These are phyloP conservation scores for Hortiboletus flavorubellus DNA, from an alignment of 768 basidiomycete genomes.

Conservation along the genomic window DNA sequence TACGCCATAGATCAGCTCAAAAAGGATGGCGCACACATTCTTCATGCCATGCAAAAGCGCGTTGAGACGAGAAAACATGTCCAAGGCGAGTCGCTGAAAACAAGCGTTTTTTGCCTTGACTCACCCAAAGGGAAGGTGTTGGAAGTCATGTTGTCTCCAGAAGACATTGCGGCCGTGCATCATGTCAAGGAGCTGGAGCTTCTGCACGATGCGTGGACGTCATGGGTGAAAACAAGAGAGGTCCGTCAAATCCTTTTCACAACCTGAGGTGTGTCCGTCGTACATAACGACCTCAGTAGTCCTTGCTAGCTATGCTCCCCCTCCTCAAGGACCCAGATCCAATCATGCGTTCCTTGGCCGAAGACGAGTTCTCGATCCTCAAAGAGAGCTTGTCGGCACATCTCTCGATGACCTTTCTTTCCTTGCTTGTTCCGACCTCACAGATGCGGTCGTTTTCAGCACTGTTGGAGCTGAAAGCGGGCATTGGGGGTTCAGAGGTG, in stretches of 20 bases:
- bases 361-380: constrained; percentile 58
- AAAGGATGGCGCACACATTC: constrained; percentile 46
- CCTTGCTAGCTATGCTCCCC: constrained; percentile 55
- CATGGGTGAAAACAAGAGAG: constrained; percentile 53
- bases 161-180: constrained; percentile 57
- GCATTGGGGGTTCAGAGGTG: constrained; percentile 89
- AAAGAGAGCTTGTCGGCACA: constrained; percentile 27
- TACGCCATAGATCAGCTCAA: constrained; percentile 29
- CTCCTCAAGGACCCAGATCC: constrained; percentile 74
- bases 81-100: constrained; percentile 36
- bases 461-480: constrained; percentile 87
- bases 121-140: constrained; percentile 43
- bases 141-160: constrained; percentile 48
- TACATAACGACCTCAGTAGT: constrained; percentile 43
- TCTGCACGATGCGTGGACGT: constrained; percentile 64
- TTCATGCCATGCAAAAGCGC: constrained; percentile 52
- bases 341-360: constrained; percentile 69
- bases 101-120: not conserved
- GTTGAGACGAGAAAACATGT: constrained; percentile 47
- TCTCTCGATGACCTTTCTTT: constrained; percentile 51
- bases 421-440: constrained; percentile 71
- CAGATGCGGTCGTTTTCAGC: constrained; percentile 65
- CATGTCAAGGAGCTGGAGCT: constrained; percentile 68
- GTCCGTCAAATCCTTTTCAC: constrained; percentile 37
- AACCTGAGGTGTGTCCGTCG: not conserved